Conservation (phyloP, 2,329 filamentous ascomycete genomes). For the Myotisia sp. region DNA sequence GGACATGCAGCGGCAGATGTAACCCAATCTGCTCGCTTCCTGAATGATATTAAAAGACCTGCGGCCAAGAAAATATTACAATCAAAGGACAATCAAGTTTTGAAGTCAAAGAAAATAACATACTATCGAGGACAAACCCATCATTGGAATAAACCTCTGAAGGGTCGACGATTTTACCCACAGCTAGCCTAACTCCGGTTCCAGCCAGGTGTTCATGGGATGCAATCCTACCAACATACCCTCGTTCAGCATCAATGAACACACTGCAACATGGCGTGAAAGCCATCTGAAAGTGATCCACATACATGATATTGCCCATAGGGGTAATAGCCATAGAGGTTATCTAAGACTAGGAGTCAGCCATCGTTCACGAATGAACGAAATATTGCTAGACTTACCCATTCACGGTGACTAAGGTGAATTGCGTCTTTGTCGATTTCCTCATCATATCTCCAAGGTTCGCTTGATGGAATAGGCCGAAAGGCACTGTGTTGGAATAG, state of each 20-base stretch:
- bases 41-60: slow-evolving; percentile 10
- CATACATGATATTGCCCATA: slow-evolving; percentile 17
- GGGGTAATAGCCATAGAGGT: slow-evolving; percentile 25
- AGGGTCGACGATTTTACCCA: slow-evolving; percentile 4
- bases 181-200: neutral
- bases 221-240: neutral
- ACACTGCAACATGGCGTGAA: neutral
- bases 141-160: slow-evolving; percentile 1
- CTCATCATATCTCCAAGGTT: slow-evolving; percentile 8
- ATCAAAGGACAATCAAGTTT: too few species aligned
- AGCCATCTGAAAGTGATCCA: neutral
- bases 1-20: slow-evolving; percentile 27
- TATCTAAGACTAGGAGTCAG: slow-evolving; percentile 15
- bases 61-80: neutral
- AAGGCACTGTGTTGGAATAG: slow-evolving; percentile 1
- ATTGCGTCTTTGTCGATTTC: neutral
- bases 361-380: neutral
- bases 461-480: slow-evolving; percentile 2
- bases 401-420: slow-evolving; percentile 7
- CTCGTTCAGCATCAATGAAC: neutral
- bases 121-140: slow-evolving; percentile 4
- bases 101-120: neutral
- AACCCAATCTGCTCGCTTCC: slow-evolving; percentile 18
- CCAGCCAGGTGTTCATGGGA: slow-evolving; percentile 1
- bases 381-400: slow-evolving; percentile 6